Conservation (phyloP, 2,329 filamentous ascomycete genomes). For the Claviceps sp. region DNA sequence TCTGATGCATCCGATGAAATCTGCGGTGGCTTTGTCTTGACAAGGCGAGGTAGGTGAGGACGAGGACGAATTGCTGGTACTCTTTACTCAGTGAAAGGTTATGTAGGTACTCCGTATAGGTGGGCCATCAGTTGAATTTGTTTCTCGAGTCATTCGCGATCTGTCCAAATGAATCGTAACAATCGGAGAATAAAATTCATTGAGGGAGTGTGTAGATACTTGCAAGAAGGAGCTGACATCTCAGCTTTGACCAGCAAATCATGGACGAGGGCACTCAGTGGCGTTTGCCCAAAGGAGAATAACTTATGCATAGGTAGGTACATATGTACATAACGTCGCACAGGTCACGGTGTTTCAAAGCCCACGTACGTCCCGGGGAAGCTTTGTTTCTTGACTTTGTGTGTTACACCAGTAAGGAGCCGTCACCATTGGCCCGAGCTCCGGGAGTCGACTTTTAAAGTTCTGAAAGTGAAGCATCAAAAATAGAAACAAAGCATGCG, state of each 20-base stretch:
- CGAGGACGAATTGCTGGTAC: not conserved
- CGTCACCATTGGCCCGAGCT: not conserved
- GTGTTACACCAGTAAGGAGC: not conserved
- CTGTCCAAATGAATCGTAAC: not conserved
- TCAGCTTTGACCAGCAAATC: not conserved
- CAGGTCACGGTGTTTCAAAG: too few species aligned
- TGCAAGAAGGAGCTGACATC: not conserved
- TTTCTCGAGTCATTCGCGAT: not conserved
- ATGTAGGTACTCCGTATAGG: not conserved
- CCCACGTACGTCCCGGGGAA: too few species aligned
- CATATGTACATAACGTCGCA: too few species aligned
- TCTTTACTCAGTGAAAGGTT: not conserved
- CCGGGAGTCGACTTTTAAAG: not conserved
- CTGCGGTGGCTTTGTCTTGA: not conserved
- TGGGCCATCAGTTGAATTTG: not conserved
- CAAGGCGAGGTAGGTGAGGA: not conserved
- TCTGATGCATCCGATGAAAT: not conserved
- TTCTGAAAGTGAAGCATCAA: not conserved
- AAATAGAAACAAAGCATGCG: not conserved
- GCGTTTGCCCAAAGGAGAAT: not conserved
- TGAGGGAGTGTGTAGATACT: not conserved
- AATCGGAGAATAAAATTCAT: not conserved
- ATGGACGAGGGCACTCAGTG: not conserved
- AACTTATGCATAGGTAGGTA: too few species aligned
- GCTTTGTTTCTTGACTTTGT: not conserved